These are phyloP conservation scores for Pseudocercospora fijiensis DNA, from an alignment of 2,329 filamentous ascomycete species.

Conservation along the genomic window DNA sequence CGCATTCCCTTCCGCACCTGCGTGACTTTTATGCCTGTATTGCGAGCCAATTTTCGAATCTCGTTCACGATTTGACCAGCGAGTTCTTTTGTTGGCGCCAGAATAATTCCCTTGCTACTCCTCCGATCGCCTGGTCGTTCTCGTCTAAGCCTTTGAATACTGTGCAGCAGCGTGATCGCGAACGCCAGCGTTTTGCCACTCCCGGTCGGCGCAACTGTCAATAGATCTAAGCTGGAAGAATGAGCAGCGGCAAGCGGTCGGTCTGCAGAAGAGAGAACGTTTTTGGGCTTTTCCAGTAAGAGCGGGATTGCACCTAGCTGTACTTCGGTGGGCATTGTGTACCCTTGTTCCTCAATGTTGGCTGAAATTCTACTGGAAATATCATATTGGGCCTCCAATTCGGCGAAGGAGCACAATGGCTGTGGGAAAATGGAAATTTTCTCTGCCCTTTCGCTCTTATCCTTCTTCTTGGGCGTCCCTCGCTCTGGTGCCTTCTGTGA, in stretches of 20 bases:
- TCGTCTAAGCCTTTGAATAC: constrained; percentile 51
- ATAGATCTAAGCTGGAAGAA: constrained; percentile 61
- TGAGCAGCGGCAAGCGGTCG: constrained; percentile 30
- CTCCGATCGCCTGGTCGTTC: constrained; percentile 14
- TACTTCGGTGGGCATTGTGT: constrained; percentile 85
- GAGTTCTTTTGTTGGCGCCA: constrained; percentile 54
- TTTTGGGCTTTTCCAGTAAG: constrained; percentile 59
- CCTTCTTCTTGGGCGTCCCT: constrained; percentile 46
- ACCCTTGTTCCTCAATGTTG: constrained; percentile 82
- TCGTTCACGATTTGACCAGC: constrained; percentile 61
- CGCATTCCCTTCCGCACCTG: constrained; percentile 84
- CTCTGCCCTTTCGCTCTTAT: constrained; percentile 36
- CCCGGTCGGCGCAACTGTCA: constrained; percentile 89
- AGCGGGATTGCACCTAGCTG: constrained; percentile 84
- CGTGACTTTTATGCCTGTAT: constrained; percentile 75
- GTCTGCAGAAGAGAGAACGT: constrained; percentile 44
- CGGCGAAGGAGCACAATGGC: constrained; percentile 73
- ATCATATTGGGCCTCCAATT: constrained; percentile 69
- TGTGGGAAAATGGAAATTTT: constrained; percentile 70
- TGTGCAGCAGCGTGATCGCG: constrained; percentile 80
- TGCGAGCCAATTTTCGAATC: constrained; percentile 73
- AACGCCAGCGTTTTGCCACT: constrained; percentile 97
- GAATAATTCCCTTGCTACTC: constrained; percentile 43
- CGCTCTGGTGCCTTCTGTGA: constrained; percentile 24
- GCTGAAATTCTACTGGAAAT: constrained; percentile 70